Percentiles rank a stretch among this genome's conserved stretches.
Conservation (phyloP, 768 basidiomycete genomes). For the Fomitopsis serialis region DNA sequence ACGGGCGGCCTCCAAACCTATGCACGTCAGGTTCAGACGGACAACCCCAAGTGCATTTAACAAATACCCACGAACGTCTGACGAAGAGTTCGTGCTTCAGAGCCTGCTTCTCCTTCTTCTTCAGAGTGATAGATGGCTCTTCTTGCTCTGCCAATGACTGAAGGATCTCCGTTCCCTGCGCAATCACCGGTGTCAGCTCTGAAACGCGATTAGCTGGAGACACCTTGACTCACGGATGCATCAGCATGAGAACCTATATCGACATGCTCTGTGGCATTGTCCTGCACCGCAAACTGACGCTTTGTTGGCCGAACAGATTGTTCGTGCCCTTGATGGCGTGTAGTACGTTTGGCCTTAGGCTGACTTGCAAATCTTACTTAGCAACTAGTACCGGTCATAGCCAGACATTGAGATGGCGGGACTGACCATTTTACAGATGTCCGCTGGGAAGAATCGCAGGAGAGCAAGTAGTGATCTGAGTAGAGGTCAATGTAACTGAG, state of each 20-base stretch:
- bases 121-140: slow-evolving; percentile 21
- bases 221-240: slow-evolving; percentile 31
- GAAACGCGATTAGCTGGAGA: slow-evolving; percentile 5
- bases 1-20: slow-evolving; percentile 45
- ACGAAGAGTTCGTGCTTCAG: slow-evolving; percentile 66
- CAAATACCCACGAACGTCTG: slow-evolving; percentile 40
- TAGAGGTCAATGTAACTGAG: too few species aligned
- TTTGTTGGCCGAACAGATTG: slow-evolving; percentile 45
- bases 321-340: slow-evolving; percentile 41
- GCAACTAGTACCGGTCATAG: too few species aligned
- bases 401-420: too few species aligned
- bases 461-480: too few species aligned
- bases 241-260: slow-evolving; percentile 38
- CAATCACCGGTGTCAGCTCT: background rate
- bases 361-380: slow-evolving; percentile 5
- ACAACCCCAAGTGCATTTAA: background rate
- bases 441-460: too few species aligned
- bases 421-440: too few species aligned
- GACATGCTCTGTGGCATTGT: slow-evolving; percentile 42
- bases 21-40: background rate
- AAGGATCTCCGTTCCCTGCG: slow-evolving; percentile 42
- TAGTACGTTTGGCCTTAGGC: slow-evolving; percentile 34
- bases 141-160: slow-evolving; percentile 27
- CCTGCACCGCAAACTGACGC: slow-evolving; percentile 45
- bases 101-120: slow-evolving; percentile 65